Percentiles rank a stretch among this genome's conserved stretches.
Conservation (phyloP, 2,329 filamentous ascomycete genomes). For the Verticillium nubilum region DNA sequence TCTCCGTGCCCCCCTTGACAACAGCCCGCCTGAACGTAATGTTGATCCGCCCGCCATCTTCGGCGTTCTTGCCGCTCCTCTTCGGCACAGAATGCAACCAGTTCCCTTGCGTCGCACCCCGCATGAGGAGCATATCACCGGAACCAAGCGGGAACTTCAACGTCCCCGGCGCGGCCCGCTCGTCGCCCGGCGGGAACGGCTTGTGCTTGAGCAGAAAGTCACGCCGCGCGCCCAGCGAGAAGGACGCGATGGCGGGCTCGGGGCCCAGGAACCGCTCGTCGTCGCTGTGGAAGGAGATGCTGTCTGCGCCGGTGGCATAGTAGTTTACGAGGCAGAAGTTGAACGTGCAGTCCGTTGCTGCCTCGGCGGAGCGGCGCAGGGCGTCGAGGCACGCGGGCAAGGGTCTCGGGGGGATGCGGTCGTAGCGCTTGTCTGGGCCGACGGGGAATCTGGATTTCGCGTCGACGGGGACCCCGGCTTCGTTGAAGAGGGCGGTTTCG, state of each 20-base stretch:
- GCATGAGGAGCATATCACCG: slow-evolving; percentile 79
- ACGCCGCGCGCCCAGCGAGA: slow-evolving; percentile 64
- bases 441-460: slow-evolving; percentile 30
- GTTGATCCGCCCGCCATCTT: slow-evolving; percentile 63
- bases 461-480: slow-evolving; percentile 36
- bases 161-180: slow-evolving; percentile 23
- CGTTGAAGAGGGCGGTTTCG: slow-evolving; percentile 57
- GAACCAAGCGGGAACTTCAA: slow-evolving; percentile 51
- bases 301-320: slow-evolving; percentile 71
- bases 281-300: slow-evolving; percentile 75
- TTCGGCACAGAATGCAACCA: slow-evolving; percentile 80
- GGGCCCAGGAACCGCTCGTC: slow-evolving; percentile 71
- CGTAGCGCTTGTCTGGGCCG: slow-evolving; percentile 47
- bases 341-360: slow-evolving; percentile 59
- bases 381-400: slow-evolving; percentile 64
- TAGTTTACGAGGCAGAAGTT: slow-evolving; percentile 83
- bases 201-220: slow-evolving; percentile 82
- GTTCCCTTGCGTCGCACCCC: slow-evolving; percentile 65
- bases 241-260: slow-evolving; percentile 67
- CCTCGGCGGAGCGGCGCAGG: slow-evolving; percentile 58
- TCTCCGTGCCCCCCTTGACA: slow-evolving; percentile 68
- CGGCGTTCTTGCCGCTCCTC: slow-evolving; percentile 56
- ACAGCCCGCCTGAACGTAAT: slow-evolving; percentile 73
- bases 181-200: slow-evolving; percentile 31
- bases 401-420: slow-evolving; percentile 57